Base-by-base conservation (phyloP, 768 basidiomycete genomes). In the Pholiota microspora region DNA sequence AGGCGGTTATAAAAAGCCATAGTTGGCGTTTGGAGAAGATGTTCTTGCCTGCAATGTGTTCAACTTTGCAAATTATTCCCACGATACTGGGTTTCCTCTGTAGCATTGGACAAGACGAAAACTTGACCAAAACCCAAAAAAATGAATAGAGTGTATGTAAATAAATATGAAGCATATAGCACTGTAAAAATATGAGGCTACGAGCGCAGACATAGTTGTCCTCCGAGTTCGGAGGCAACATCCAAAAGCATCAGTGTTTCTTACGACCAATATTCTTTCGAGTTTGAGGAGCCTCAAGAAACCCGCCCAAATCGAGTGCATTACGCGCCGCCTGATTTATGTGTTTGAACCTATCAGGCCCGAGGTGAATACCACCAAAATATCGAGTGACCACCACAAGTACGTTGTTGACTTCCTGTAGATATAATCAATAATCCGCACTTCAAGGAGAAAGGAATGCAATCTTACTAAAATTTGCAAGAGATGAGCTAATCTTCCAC, bases 281-380 rank as follows among this genome's bases (percentile, higher is more conserved):
- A 24, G 49, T 65, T 9, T 64, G 66, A 10, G 62, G 62, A 7
- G 64, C 70, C 38, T 91, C 89, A 28, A 98, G 71, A 67, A 98
- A 93, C 0, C 95, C 94, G 8, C 90, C 96, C 0, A 85, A 59
- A 40, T 96, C 92, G 4, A 98, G 76, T 0, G 95, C 94, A 63
- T 92, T 91, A 18, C 96, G 80, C 1, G 95, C 96, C 3, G 93
- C 93, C 66, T 95, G 92, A 64, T 96, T 98, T 69, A 99, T 98
- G 63, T 96, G 92, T 66, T 90, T 89, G 71, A 88, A 92, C 31
- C 89, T 75, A 66, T 95, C 94, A 0, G 94, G 86, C 2, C 93
- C 95, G 1, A 99, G 77, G 57, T 92, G 89, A 10, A 89, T 87
- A 0, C 96, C 96, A 12, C 96, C 96, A 65, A 90, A 98, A 72